Percentiles rank a stretch among this genome's conserved stretches.
These are phyloP conservation scores for Didymella keratinophila DNA, from an alignment of 2,329 filamentous ascomycete genomes.

Conservation along the genomic window DNA sequence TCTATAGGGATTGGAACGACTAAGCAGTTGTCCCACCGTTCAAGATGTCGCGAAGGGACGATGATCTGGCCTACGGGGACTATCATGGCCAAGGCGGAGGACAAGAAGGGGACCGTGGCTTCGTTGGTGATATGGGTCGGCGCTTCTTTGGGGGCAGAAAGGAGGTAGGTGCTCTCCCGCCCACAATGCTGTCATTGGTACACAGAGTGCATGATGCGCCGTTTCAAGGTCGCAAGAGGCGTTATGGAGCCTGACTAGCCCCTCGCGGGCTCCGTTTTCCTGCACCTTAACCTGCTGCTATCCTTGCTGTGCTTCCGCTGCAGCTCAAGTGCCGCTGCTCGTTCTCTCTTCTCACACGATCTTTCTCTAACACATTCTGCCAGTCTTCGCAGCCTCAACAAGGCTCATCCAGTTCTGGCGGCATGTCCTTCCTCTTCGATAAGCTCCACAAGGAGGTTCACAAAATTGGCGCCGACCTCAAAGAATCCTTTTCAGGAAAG, in stretches of 20 bases:
- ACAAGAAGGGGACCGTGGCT: slow-evolving; percentile 58
- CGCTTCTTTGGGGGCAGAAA: slow-evolving; percentile 51
- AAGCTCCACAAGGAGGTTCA: slow-evolving; percentile 63
- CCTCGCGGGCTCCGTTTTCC: slow-evolving; percentile 12
- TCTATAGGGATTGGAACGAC: not conserved
- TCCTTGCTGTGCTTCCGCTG: slow-evolving; percentile 8
- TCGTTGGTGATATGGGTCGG: slow-evolving; percentile 62
- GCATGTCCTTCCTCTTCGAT: slow-evolving; percentile 60
- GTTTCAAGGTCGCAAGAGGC: slow-evolving; percentile 23
- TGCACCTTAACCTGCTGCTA: slow-evolving; percentile 19
- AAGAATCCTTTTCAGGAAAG: slow-evolving; percentile 57
- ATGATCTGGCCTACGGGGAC: slow-evolving; percentile 64
- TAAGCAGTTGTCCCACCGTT: not conserved
- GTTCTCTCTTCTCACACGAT: slow-evolving; percentile 17
- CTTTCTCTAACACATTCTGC: slow-evolving; percentile 19
- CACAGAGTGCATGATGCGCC: slow-evolving; percentile 21
- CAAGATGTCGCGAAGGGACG: slow-evolving; percentile 52
- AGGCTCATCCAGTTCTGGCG: slow-evolving; percentile 39
- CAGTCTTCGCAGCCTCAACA: slow-evolving; percentile 39
- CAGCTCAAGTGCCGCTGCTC: slow-evolving; percentile 5
- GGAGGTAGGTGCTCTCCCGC: slow-evolving; percentile 37
- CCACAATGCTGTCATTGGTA: slow-evolving; percentile 32
- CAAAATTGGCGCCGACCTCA: slow-evolving; percentile 60
- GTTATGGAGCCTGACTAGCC: slow-evolving; percentile 25
- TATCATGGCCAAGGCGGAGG: slow-evolving; percentile 53